Evolutionary conservation across 495 filamentous ascomycete species (phyloP).

Genomic region (Cercophora scortea): DNA sequence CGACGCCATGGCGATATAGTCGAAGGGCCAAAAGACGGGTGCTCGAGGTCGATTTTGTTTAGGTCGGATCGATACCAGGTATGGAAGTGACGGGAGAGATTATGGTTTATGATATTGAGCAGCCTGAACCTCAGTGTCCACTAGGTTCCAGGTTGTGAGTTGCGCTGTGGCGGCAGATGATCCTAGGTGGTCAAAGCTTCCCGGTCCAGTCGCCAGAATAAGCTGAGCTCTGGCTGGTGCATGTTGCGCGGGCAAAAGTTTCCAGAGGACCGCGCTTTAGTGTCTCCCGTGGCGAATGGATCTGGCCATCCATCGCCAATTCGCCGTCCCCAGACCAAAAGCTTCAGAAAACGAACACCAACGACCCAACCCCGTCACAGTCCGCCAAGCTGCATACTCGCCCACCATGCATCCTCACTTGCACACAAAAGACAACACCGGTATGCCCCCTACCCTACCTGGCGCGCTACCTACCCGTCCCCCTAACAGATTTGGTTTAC

Average conservation of each 20-base stretch:
- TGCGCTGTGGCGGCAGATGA: background rate
- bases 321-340: background rate
- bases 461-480: background rate
- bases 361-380: background rate
- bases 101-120: too few species aligned
- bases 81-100: too few species aligned
- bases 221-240: background rate
- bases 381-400: background rate
- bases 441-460: slow-evolving; percentile 38
- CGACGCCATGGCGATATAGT: slow-evolving; percentile 28
- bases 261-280: background rate
- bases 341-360: background rate
- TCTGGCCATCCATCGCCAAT: background rate
- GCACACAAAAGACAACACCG: slow-evolving; percentile 81
- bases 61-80: too few species aligned
- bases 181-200: slow-evolving; percentile 2
- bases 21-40: background rate
- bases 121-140: background rate
- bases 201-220: background rate
- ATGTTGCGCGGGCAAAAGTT: background rate
- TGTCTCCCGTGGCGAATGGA: background rate
- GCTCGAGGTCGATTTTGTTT: background rate
- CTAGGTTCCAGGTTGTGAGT: background rate
- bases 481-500: background rate
- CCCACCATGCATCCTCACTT: slow-evolving; percentile 90